Evolutionary conservation across 305 asterid genomes (phyloP).

Genomic region (Petunia hybrid): DNA sequence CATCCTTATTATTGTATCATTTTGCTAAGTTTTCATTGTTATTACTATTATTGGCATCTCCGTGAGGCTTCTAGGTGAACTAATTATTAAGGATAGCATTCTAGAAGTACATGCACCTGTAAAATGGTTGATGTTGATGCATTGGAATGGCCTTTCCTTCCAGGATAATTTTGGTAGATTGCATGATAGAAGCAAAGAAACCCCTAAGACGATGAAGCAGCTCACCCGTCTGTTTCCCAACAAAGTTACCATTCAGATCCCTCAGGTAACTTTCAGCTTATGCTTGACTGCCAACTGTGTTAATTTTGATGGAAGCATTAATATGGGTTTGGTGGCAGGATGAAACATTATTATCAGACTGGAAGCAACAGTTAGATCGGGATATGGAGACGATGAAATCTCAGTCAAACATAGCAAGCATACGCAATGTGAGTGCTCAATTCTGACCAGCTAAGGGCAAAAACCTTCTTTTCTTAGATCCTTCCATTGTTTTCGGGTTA

Average conservation of each 20-base stretch:
- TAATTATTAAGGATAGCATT: not conserved
- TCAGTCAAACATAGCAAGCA: constrained; percentile 74
- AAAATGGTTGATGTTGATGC: constrained; percentile 8
- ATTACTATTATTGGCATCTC: constrained; percentile 10
- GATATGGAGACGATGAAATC: constrained; percentile 85
- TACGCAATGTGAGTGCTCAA: constrained; percentile 64
- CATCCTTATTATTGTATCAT: not conserved
- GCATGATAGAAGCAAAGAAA: constrained; percentile 87
- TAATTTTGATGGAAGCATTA: constrained; percentile 18
- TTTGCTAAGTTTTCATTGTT: not conserved
- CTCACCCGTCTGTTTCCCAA: constrained; percentile 91
- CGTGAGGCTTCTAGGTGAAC: not conserved
- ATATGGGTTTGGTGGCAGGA: constrained; percentile 57
- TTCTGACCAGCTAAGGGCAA: not conserved
- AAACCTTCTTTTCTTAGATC: not conserved
- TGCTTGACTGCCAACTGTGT: constrained; percentile 26
- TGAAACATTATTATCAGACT: constrained; percentile 71
- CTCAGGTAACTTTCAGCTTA: constrained; percentile 66
- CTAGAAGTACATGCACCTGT: constrained; percentile 22
- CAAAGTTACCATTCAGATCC: constrained; percentile 83
- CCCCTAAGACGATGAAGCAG: constrained; percentile 83
- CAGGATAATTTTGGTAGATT: constrained; percentile 80
- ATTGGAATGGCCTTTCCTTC: constrained; percentile 18
- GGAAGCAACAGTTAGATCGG: constrained; percentile 89
- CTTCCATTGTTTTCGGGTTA: not conserved